These are phyloP conservation scores for Umbilicaria muhlenbergii DNA, from an alignment of 495 filamentous ascomycete species.

Conservation along the genomic window DNA sequence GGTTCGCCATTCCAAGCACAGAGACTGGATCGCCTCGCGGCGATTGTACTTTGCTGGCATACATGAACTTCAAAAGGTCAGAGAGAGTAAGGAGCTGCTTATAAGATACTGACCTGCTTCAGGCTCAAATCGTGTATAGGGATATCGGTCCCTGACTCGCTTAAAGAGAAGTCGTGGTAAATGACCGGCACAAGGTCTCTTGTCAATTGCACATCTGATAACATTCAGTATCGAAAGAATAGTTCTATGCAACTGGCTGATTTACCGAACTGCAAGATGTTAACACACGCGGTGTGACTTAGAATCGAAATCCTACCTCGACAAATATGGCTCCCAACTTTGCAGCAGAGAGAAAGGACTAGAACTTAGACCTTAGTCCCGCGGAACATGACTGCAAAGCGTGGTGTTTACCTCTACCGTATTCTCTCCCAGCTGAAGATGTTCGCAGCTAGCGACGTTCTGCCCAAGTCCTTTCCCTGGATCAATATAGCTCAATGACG, in stretches of 20 bases:
- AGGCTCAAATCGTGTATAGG: slow-evolving; percentile 18
- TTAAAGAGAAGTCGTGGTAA: slow-evolving; percentile 23
- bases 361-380: too few relatives aligned
- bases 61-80: slow-evolving; percentile 23
- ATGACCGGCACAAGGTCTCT: slow-evolving; percentile 21
- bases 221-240: not conserved
- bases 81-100: slow-evolving; percentile 21
- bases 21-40: slow-evolving; percentile 29
- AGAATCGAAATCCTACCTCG: slow-evolving; percentile 13
- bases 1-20: slow-evolving; percentile 17
- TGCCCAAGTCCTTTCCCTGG: slow-evolving; percentile 11
- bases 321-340: slow-evolving; percentile 23
- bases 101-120: slow-evolving; percentile 17
- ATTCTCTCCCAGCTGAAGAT: slow-evolving; percentile 26
- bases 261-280: too few relatives aligned
- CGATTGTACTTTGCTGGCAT: slow-evolving; percentile 14
- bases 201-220: slow-evolving; percentile 22
- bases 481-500: not conserved
- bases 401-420: slow-evolving; percentile 16
- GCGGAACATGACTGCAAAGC: too few relatives aligned
- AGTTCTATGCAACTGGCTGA: too few relatives aligned
- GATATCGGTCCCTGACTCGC: slow-evolving; percentile 19
- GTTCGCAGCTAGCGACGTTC: slow-evolving; percentile 11
- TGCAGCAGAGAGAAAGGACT: slow-evolving; percentile 20
- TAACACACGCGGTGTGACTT: not conserved